Evolutionary conservation across 805 yeast genomes (phyloP).

Genomic region (Candida jianshihensis): DNA sequence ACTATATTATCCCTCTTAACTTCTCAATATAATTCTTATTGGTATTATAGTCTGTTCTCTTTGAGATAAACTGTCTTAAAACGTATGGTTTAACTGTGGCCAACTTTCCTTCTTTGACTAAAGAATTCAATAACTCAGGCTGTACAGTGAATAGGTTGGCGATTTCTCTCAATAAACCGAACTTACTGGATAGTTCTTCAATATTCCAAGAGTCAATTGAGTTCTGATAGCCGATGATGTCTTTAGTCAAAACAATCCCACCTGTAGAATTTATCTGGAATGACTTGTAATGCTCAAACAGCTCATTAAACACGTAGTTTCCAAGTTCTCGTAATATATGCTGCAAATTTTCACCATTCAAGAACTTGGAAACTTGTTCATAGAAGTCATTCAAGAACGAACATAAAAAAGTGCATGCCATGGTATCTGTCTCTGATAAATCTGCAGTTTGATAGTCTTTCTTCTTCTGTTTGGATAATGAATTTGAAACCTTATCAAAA

Average conservation of each 20-base stretch:
- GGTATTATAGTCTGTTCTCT: constrained; percentile 63
- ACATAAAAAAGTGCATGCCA: constrained; percentile 59
- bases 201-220: constrained; percentile 63
- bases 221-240: constrained; percentile 69
- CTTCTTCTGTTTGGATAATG: constrained; percentile 61
- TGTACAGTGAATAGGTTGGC: constrained; percentile 83
- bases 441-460: constrained; percentile 58
- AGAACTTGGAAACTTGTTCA: constrained; percentile 30
- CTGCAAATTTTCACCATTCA: constrained; percentile 42
- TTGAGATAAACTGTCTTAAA: constrained; percentile 58
- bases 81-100: constrained; percentile 55
- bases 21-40: constrained; percentile 24
- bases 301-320: constrained; percentile 42
- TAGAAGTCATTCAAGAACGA: constrained; percentile 41
- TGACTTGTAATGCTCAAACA: constrained; percentile 68
- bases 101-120: constrained; percentile 76
- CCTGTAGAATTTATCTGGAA: constrained; percentile 76
- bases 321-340: constrained; percentile 53
- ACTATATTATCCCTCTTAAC: constrained; percentile 17
- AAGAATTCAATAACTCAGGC: constrained; percentile 67
- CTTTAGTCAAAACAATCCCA: constrained; percentile 75
- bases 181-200: constrained; percentile 51
- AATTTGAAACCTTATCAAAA: constrained; percentile 40
- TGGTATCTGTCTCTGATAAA: constrained; percentile 52
- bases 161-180: constrained; percentile 69